Evolutionary conservation across 78 protist genomes (phyloP).

Genomic region (Chrysochromulina parva): DNA sequence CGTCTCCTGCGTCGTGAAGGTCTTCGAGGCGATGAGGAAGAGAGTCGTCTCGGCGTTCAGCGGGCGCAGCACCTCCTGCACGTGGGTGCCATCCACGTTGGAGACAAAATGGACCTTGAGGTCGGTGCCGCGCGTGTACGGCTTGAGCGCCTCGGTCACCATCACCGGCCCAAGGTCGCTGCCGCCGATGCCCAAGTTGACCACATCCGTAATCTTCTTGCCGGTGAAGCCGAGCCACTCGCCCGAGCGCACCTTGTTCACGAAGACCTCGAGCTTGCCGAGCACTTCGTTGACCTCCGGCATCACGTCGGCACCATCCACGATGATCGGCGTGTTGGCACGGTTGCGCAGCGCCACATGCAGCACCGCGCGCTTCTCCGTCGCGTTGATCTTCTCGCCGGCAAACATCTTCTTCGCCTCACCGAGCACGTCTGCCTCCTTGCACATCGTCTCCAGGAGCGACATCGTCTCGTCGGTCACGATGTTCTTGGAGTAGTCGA

Average conservation of each 20-base stretch:
- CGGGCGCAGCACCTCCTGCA: conserved; percentile 63
- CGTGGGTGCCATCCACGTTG: conserved; percentile 96
- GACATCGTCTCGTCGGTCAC: conserved; percentile 68
- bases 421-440: conserved; percentile 47
- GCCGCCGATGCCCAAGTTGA: conserved; percentile 96
- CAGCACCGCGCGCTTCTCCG: conserved; percentile 93
- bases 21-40: conserved; percentile 91
- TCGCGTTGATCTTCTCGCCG: conserved; percentile 90
- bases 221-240: conserved; percentile 87
- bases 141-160: conserved; percentile 90
- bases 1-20: conserved; percentile 96
- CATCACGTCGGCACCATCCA: conserved; percentile 92
- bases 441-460: conserved; percentile 39
- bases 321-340: conserved; percentile 59
- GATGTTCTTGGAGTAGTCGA: conserved; percentile 86
- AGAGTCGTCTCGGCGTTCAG: conserved; percentile 84
- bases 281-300: conserved; percentile 73
- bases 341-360: conserved; percentile 62
- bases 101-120: conserved; percentile 63
- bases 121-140: conserved; percentile 61
- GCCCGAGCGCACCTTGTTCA: conserved; percentile 78
- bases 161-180: conserved; percentile 95
- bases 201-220: conserved; percentile 85
- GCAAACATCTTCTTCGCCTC: conserved; percentile 70
- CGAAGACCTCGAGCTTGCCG: conserved; percentile 59